Conservation (phyloP, 441 rosid species). For the Pelargonium citronellum region DNA sequence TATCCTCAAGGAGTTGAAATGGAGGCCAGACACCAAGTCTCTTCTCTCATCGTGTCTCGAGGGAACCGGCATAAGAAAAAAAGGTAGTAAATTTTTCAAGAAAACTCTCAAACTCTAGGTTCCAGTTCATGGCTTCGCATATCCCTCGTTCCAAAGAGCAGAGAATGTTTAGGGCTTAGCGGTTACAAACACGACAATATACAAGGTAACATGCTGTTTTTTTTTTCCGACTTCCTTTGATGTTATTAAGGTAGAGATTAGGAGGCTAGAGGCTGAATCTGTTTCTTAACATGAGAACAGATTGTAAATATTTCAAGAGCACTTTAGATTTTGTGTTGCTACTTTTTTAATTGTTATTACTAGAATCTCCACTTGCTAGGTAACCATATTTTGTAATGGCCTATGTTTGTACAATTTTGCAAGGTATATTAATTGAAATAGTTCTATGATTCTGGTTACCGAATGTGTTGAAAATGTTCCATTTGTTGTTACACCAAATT, state of each 20-base stretch:
- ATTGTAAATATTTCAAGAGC: not conserved
- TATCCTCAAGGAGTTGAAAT: constrained; percentile 50
- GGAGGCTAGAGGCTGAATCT: no score
- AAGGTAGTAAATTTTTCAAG: constrained; percentile 61
- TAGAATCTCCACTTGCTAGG: not conserved
- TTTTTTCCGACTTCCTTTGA: not conserved
- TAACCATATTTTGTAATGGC: not conserved
- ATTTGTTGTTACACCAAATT: no score
- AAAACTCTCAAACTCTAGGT: constrained; percentile 35
- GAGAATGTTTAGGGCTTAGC: not conserved
- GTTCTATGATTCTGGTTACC: not conserved
- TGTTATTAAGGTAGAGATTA: not conserved
- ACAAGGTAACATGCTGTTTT: not conserved
- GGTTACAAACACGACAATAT: not conserved
- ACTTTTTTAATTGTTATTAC: not conserved
- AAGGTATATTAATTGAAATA: not conserved
- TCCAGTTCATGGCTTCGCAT: constrained; percentile 9
- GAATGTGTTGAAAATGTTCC: no score
- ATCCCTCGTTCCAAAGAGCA: no score
- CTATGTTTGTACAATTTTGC: not conserved
- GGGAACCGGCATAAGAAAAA: constrained; percentile 52
- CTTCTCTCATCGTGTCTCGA: constrained; percentile 45
- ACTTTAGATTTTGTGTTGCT: not conserved
- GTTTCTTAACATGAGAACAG: not conserved
- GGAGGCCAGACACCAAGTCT: constrained; percentile 66